Percentiles rank a stretch among this genome's conserved stretches.
These are phyloP conservation scores for Medicago arabica DNA, from an alignment of 306 rosid genomes.

Conservation along the genomic window DNA sequence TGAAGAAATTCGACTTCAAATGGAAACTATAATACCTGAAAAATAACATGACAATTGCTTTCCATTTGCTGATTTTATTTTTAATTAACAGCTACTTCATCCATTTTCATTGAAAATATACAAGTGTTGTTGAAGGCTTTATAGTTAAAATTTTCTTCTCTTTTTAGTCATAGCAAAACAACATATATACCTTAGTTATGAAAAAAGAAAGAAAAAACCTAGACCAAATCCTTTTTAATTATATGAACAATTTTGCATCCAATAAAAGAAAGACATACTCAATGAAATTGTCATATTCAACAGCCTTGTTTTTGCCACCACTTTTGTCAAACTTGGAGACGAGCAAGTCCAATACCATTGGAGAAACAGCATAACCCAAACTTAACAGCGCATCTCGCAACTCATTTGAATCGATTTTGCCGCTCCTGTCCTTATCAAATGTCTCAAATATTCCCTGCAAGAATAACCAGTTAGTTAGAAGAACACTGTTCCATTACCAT, in stretches of 20 bases:
- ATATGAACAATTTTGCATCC: neutral
- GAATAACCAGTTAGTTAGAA: conserved; percentile 15
- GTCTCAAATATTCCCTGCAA: conserved; percentile 80
- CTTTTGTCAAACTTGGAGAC: conserved; percentile 93
- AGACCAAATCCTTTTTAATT: neutral
- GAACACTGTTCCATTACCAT: neutral
- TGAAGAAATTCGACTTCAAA: neutral
- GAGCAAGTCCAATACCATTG: conserved; percentile 78
- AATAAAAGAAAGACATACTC: conserved; percentile 60
- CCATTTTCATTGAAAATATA: neutral
- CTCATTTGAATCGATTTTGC: conserved; percentile 72
- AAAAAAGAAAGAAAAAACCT: neutral
- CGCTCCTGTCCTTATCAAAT: conserved; percentile 91
- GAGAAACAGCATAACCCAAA: conserved; percentile 84
- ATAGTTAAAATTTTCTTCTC: neutral
- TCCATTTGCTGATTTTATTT: neutral
- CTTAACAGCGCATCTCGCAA: conserved; percentile 87
- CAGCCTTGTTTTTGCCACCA: conserved; percentile 77
- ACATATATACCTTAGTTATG: too few relatives aligned
- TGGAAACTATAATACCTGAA: neutral
- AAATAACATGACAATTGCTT: neutral
- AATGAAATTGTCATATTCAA: conserved; percentile 95
- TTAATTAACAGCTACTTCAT: neutral
- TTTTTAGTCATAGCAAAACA: neutral
- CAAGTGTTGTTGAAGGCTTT: neutral